Evolutionary conservation across 129 eudicot species (phyloP).

Genomic region (Artemisia argyi): DNA sequence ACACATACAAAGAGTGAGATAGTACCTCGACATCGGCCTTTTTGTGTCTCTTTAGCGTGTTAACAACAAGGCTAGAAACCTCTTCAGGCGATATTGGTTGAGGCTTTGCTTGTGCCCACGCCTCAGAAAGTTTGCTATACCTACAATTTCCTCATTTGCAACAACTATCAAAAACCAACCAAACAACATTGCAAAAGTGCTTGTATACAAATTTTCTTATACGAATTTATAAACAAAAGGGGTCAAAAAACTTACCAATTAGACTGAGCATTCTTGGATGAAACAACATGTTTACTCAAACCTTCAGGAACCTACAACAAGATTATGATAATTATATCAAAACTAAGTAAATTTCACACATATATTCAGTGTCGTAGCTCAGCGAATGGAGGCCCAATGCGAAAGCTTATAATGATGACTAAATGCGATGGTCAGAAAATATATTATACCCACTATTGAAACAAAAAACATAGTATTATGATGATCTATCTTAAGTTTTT

Average conservation of each 20-base stretch:
- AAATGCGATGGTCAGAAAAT: too few species aligned
- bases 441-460: too few species aligned
- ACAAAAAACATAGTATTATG: too few species aligned
- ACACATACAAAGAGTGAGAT: background rate
- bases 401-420: too few species aligned
- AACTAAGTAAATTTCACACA: too few species aligned
- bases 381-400: too few species aligned
- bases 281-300: conserved; percentile 78
- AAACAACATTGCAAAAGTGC: background rate
- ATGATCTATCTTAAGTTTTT: too few species aligned
- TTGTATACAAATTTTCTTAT: background rate
- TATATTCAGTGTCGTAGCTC: too few species aligned
- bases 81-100: conserved; percentile 82
- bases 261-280: conserved; percentile 89
- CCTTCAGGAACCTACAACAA: conserved; percentile 84
- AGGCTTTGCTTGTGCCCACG: conserved; percentile 79
- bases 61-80: conserved; percentile 62
- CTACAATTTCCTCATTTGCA: conserved; percentile 29
- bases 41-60: conserved; percentile 72
- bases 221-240: background rate
- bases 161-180: background rate
- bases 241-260: conserved; percentile 58
- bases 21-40: conserved; percentile 92
- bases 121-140: conserved; percentile 71
- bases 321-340: background rate